Evolutionary conservation across 176 grass and related monocot genomes (phyloP), one percentile per base, ranked within the genome.

Genomic region (Miscanthus lutarioriparius): DNA sequence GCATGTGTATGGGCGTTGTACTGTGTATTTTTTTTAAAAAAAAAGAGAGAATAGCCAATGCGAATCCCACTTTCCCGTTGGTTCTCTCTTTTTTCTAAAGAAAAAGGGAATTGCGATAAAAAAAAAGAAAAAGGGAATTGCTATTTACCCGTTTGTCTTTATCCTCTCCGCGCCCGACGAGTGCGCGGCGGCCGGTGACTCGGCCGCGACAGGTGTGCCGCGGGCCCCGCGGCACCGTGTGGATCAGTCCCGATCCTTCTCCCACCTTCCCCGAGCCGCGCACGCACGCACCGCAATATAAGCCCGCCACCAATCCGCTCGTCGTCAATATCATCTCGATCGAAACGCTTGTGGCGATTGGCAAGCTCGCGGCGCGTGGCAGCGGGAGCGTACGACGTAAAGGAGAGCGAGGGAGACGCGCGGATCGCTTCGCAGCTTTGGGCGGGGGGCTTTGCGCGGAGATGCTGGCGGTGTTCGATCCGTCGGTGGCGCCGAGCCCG

Each of bases 381-480:
- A 75, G 71, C 32, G 38, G 64, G 38, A 45, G 20, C 39, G 13
- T 82, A 77, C 51, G 41, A 74, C 44, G 44, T 51, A 15, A 14
- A 44, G 44, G 23, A 35, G 16, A 19, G 23, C 2, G 58, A 78
- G 76, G 23, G 49, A 0, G 83, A 28, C 30, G 8, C 8, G 72
- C 30, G 72, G 58, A 37, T 64, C 20, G 10, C 17, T 3, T 64
- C 20, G 10, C 25, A 33, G 70, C 54, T 74, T 36, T 22, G 7
- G 8, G 62, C 44, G 16, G 8, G 4, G 9, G 15, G 7, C 43
- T 32, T 20, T 16, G 27, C 16, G 76, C 9, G 48, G 7, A 89
- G 40, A 97, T 97, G 95, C 88, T 94, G 54, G 90, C 92, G 10
- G 88, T 92, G 86, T 91, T 97, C 85, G 64, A 89, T 61, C 76